phyloP scores from a whole-genome alignment of 495 filamentous ascomycete genomes.

The Podospora pseudoanserina region DNA sequence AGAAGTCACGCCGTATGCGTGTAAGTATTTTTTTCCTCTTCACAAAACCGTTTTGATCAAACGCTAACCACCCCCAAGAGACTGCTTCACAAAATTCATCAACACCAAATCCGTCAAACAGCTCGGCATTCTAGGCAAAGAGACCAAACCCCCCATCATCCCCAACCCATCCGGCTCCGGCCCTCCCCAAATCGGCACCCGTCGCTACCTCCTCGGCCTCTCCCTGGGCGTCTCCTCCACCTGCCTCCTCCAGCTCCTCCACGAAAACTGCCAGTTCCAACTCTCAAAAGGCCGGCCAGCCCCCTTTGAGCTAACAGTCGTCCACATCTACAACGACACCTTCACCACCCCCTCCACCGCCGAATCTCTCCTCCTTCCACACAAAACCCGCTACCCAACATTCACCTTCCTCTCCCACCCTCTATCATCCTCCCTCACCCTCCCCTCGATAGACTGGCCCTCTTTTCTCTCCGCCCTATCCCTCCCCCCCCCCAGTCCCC shows the following conservation, averaged over 20 bases:
- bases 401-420: slow-evolving; percentile 53
- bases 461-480: slow-evolving; percentile 14
- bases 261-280: slow-evolving; percentile 61
- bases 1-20: slow-evolving; percentile 26
- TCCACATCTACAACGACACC: slow-evolving; percentile 62
- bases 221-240: slow-evolving; percentile 82
- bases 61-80: slow-evolving; percentile 43
- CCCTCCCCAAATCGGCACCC: slow-evolving; percentile 34
- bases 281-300: slow-evolving; percentile 49
- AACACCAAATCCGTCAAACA: slow-evolving; percentile 72
- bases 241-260: slow-evolving; percentile 71
- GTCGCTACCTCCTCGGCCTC: slow-evolving; percentile 67
- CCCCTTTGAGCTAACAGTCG: slow-evolving; percentile 62
- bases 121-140: slow-evolving; percentile 55
- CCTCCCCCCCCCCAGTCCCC: slow-evolving; percentile 26
- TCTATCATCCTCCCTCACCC: slow-evolving; percentile 54
- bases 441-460: slow-evolving; percentile 41
- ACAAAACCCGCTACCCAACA: slow-evolving; percentile 52
- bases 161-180: slow-evolving; percentile 41
- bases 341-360: slow-evolving; percentile 34
- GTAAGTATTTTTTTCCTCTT: slow-evolving; percentile 10
- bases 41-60: not conserved
- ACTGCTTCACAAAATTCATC: slow-evolving; percentile 75
- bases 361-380: slow-evolving; percentile 14
- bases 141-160: slow-evolving; percentile 36